Base-by-base conservation (phyloP, 306 rosid genomes). In the Prunus kanzakura region DNA sequence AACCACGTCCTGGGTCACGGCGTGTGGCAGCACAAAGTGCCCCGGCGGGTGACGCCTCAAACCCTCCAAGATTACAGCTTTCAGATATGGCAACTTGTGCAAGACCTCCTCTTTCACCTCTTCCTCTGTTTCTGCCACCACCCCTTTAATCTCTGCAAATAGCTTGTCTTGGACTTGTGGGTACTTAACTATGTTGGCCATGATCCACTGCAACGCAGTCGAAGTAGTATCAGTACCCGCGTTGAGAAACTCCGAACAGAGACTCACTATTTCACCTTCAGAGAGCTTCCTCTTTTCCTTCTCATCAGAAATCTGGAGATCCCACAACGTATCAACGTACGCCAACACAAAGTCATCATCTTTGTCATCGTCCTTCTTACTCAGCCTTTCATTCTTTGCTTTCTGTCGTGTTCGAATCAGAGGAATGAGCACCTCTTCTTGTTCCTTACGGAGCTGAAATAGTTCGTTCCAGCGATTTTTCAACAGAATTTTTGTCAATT, bases 11-110 rank as follows among this genome's bases (percentile, higher is more conserved):
- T 64, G 56, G 0, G 74, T 76, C 46, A 81, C 78, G 2, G 65
- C 61, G 49, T 81, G 84, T 0, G 78, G 81, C 22, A 81, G 45
- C 64, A 81, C 47, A 56, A 75, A 80, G 76, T 80, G 84, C 4
- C 56, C 77, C 22, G 84, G 84, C 2, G 84, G 84, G 74, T 71
- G 80, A 3, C 84, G 68, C 84, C 84, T 55, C 19, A 81, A 62
- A 2, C 69, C 81, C 71, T 81, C 84, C 77, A 81, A 23, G 46
- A 81, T 67, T 30, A 81, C 78, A 16, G 74, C 84, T 65, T 70
- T 81, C 45, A 81, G 54, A 55, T 81, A 81, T 2, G 66, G 27
- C 84, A 71, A 45, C 73, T 55, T 64, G 11, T 47, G 73, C 72
- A 76, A 49, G 20, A 64, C 84, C 30, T 81, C 84, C 77, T 76